These are phyloP conservation scores for Bauhinia variegata DNA, from an alignment of 306 rosid genomes.

Conservation along the genomic window DNA sequence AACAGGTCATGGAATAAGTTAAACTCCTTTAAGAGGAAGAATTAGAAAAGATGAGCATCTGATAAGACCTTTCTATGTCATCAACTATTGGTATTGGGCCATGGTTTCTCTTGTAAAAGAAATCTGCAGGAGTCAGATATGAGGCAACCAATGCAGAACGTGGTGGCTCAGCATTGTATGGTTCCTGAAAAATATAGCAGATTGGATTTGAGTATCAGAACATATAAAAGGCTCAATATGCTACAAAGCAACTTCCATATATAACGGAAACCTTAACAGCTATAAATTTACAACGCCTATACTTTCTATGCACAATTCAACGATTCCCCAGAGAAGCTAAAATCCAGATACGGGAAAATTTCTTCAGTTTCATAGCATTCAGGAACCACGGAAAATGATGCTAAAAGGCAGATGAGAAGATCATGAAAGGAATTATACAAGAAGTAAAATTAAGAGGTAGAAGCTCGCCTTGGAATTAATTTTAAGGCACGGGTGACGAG, in stretches of 20 bases:
- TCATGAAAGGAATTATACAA: too few species aligned
- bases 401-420: not conserved
- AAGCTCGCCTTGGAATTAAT: slow-evolving; percentile 66
- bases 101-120: slow-evolving; percentile 79
- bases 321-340: not conserved
- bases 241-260: too few species aligned
- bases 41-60: not conserved
- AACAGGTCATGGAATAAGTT: slow-evolving; percentile 29
- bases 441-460: not conserved
- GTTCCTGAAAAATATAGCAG: slow-evolving; percentile 51
- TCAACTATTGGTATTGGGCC: slow-evolving; percentile 70
- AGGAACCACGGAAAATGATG: too few species aligned
- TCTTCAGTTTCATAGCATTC: too few species aligned
- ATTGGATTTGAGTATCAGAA: slow-evolving; percentile 1
- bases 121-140: slow-evolving; percentile 65
- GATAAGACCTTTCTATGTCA: slow-evolving; percentile 57
- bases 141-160: slow-evolving; percentile 58
- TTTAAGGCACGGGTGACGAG: slow-evolving; percentile 63
- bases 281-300: not conserved
- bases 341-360: too few species aligned
- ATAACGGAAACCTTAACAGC: not conserved
- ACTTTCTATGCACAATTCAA: not conserved
- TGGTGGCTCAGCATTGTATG: slow-evolving; percentile 79
- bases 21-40: not conserved
- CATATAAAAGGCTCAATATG: too few species aligned